Evolutionary conservation across 495 filamentous ascomycete genomes (phyloP), one percentile per base, ranked within the genome.

Genomic region (Glarea lozoyensis): DNA sequence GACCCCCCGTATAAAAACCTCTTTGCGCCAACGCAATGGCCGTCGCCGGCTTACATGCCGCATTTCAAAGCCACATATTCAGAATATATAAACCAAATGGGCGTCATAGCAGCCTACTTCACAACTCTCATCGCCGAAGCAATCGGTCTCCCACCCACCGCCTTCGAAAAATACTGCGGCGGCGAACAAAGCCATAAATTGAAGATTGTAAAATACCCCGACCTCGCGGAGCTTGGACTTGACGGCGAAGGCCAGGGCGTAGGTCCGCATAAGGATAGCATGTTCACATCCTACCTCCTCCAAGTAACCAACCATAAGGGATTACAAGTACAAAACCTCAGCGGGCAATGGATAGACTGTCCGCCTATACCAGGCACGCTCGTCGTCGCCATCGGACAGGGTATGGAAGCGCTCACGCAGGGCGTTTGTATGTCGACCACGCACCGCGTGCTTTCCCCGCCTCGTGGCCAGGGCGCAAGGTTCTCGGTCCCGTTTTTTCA

Each of bases 401-500:
- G 88, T 0, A 67, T 98, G 16, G 89, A 96, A 61, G 90, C 90
- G 1, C 65, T 98, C 31, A 96, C 92, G 2, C 76, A 77, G 13
- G 90, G 92, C 4, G 85, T 96, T 0, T 94, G 89, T 56, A 81
- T 79, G 24, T 78, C 75, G 29, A 94, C 89, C 0, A 93, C 88
- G 16, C 89, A 95, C 55, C 77, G 89, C 4, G 89, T 96, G 29
- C 62, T 84, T 1, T 73, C 68, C 3, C 84, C 85, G 0, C 42
- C 57, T 1, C 65, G 71, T 3, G 85, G 84, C 12, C 43, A 57
- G 31, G 90, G 90, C 0, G 71, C 92, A 22, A 67, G 90, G 18
- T 93, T 80, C 57, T 83, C 76, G 11, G 84, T 95, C 41, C 90
- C 90, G 0, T 90, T 96, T 58, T 98, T 98, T 59, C 88, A 94